Evolutionary conservation across 2,329 filamentous ascomycete species (phyloP), one percentile per base, ranked within the genome.

Genomic region (Cordyceps fumosorosea): DNA sequence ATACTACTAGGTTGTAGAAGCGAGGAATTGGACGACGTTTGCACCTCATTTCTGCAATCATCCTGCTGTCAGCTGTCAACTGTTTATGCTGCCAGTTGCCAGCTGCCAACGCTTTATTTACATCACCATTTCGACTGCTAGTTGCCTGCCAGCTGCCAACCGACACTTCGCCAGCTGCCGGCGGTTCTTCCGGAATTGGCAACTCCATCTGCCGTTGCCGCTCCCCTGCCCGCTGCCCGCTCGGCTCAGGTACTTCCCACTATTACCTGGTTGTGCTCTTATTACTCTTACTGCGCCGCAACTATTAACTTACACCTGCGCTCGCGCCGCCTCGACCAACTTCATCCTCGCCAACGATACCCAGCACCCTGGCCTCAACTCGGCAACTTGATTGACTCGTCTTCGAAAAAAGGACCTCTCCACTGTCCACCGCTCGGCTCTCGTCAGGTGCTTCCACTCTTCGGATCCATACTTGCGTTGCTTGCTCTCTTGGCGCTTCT

Each of bases 141-240:
- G 8, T 22, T 24, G 42, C 6, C 29, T 51, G 45, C 51, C 53
- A 62, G 52, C 29, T 54, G 52, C 52, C 59, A 54, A 12, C 44
- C 34, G 34, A 12, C 34, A 3, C 11, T 37, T 37, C 34, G 34
- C 34, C 34, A 37, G 18, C 44, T 22, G 34, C 37, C 29, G 44
- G 59, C 26, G 51, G 44, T 37, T 50, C 54, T 58, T 52, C 60
- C 60, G 42, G 22, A 62, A 62, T 45, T 48, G 60, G 60, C 54
- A 62, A 53, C 53, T 52, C 26, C 60, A 48, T 47, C 53, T 44
- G 47, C 54, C 34, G 47, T 53, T 56, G n/a, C 22, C 60, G 45
- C 45, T 48, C 22, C 45, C 44, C 44, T 47, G n/a, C 20, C 20
- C 20, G 14, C 10, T n/a, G 42, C 42, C 44, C 18, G 44, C 10